A percentile compares a stretch with the other conserved stretches of the same genome.
Conservation (phyloP, 495 filamentous ascomycete genomes). For the Hypoxylon trugodes region DNA sequence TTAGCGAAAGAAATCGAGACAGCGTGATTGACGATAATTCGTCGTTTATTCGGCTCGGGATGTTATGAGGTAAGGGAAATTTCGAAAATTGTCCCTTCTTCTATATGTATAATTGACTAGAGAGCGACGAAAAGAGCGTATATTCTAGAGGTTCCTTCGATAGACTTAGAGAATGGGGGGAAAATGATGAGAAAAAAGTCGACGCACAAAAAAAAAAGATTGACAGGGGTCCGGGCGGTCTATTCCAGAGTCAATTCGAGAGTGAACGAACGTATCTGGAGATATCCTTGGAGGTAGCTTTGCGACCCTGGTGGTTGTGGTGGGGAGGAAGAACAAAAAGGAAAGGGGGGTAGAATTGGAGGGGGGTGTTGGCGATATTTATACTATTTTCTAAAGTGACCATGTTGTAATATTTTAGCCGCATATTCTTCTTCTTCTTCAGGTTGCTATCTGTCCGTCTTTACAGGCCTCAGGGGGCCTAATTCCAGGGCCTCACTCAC, state of each 20-base stretch:
- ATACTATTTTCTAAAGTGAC: too few relatives aligned
- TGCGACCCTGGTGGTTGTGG: conserved; percentile 63
- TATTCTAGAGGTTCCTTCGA: conserved; percentile 25
- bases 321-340: conserved; percentile 47
- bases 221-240: conserved; percentile 60
- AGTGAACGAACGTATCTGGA: conserved; percentile 49
- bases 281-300: conserved; percentile 57
- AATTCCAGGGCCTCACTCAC: too few relatives aligned
- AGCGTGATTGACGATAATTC: conserved; percentile 42
- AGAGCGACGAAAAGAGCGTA: conserved; percentile 59
- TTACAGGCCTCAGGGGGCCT: too few relatives aligned
- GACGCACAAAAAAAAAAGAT: conserved; percentile 58
- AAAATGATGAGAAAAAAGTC: conserved; percentile 44
- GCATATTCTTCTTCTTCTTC: conserved; percentile 21
- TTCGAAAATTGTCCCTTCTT: conserved; percentile 24
- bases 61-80: conserved; percentile 42
- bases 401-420: conserved; percentile 21
- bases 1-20: conserved; percentile 42
- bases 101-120: conserved; percentile 44
- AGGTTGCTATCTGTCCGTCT: neutral
- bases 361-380: conserved; percentile 52
- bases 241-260: conserved; percentile 50
- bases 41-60: conserved; percentile 32
- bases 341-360: conserved; percentile 42
- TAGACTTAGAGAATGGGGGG: conserved; percentile 41